Percentiles rank a stretch among this genome's conserved stretches.
Evolutionary conservation across 2,329 filamentous ascomycete species (phyloP).

Genomic region (Daldinia sp.): DNA sequence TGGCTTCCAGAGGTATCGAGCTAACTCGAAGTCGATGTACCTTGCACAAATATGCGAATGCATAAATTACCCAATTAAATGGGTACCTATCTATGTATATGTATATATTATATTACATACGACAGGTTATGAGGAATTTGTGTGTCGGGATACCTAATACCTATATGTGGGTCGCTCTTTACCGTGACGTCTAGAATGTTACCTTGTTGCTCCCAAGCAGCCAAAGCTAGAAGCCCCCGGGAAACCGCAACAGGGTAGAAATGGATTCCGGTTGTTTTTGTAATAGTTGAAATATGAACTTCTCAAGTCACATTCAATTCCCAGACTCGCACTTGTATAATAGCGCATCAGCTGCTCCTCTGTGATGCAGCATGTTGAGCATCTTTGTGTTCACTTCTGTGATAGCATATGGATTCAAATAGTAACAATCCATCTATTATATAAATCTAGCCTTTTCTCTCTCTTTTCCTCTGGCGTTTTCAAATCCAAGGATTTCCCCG

Average conservation of each 20-base stretch:
- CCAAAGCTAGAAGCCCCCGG: too few relatives aligned
- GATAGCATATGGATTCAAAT: background rate
- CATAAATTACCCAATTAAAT: too few relatives aligned
- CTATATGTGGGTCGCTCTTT: slow-evolving; percentile 2
- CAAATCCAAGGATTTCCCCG: too few relatives aligned
- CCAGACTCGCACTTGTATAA: background rate
- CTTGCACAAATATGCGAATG: background rate
- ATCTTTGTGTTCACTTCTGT: background rate
- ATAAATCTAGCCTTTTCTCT: background rate
- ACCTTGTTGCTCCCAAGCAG: background rate
- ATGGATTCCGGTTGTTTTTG: background rate
- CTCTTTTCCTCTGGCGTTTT: too few relatives aligned
- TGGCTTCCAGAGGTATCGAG: background rate
- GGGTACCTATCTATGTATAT: background rate
- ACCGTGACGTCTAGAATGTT: slow-evolving; percentile 20
- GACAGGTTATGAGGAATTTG: too few relatives aligned
- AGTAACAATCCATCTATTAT: background rate
- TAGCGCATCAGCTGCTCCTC: background rate
- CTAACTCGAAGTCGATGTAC: background rate
- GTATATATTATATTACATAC: too few relatives aligned
- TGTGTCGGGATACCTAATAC: too few relatives aligned
- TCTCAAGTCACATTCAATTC: background rate
- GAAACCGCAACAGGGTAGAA: background rate
- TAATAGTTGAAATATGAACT: background rate
- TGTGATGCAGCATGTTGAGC: background rate